Percentiles rank a stretch among this genome's conserved stretches.
Conservation (phyloP, 1,139 yeast genomes). For the Candida labiduridarum region DNA sequence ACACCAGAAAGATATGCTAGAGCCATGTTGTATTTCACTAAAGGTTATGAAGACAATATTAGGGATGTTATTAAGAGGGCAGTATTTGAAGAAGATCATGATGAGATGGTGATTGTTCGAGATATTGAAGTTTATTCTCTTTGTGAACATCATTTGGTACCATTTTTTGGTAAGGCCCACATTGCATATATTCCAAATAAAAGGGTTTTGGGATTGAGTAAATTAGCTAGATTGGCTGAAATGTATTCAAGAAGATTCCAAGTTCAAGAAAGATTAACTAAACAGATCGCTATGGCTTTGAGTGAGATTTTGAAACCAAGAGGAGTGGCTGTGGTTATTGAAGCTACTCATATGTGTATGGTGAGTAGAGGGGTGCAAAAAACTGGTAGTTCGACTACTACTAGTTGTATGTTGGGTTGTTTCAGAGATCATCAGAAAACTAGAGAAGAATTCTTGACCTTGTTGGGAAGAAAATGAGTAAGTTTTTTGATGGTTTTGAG, state of each 20-base stretch:
- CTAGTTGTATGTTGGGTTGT: constrained; percentile 96
- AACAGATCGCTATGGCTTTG: constrained; percentile 95
- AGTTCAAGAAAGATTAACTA: constrained; percentile 94
- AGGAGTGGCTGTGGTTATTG: constrained; percentile 98
- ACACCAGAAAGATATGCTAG: constrained; percentile 97
- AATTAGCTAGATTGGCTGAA: constrained; percentile 92
- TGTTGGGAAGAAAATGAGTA: constrained; percentile 57
- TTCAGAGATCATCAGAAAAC: constrained; percentile 93
- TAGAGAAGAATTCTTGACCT: constrained; percentile 91
- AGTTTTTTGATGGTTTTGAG: neutral
- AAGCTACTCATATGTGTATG: constrained; percentile 99
- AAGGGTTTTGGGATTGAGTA: constrained; percentile 90
- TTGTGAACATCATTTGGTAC: constrained; percentile 97
- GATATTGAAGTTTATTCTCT: constrained; percentile 91
- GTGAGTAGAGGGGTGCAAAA: constrained; percentile 97
- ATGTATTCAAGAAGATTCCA: constrained; percentile 95
- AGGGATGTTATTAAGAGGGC: constrained; percentile 92
- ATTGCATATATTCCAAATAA: constrained; percentile 96
- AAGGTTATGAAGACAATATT: constrained; percentile 93
- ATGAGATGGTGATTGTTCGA: constrained; percentile 96
- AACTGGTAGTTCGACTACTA: constrained; percentile 89
- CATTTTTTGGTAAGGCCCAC: constrained; percentile 94
- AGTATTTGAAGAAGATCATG: constrained; percentile 97
- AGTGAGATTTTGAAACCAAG: constrained; percentile 89
- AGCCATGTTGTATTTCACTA: constrained; percentile 93